phyloP scores from a whole-genome alignment of 768 basidiomycete genomes.

The Boletus sp. region DNA sequence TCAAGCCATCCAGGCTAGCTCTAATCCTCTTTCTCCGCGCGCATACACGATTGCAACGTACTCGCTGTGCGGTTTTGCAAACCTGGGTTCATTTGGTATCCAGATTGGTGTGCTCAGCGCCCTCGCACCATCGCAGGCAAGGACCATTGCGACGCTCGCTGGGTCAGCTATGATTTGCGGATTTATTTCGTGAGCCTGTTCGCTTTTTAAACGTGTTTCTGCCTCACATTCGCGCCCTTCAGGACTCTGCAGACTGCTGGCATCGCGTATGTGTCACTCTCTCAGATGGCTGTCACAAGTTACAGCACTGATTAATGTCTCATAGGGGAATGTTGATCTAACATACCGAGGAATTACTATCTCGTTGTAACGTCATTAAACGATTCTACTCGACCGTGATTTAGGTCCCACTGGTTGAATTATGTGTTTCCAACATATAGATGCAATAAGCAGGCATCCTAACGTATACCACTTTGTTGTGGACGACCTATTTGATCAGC shows the following conservation, averaged over 20 bases:
- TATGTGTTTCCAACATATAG: background rate
- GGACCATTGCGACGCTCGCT: slow-evolving; percentile 68
- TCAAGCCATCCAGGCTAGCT: slow-evolving; percentile 44
- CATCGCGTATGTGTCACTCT: slow-evolving; percentile 47
- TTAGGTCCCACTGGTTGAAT: background rate
- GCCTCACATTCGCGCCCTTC: background rate
- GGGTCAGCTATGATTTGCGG: slow-evolving; percentile 69
- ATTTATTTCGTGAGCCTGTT: slow-evolving; percentile 48
- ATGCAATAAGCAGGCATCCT: background rate
- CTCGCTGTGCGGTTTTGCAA: slow-evolving; percentile 89
- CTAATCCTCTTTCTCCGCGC: slow-evolving; percentile 61
- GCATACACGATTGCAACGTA: slow-evolving; percentile 84
- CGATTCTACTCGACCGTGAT: background rate
- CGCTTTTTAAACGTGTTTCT: background rate
- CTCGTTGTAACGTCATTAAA: background rate
- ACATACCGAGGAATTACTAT: slow-evolving; percentile 18
- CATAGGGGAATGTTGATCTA: slow-evolving; percentile 48
- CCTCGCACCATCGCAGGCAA: slow-evolving; percentile 66
- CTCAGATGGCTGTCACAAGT: background rate
- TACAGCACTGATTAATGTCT: slow-evolving; percentile 16
- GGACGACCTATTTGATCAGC: background rate
- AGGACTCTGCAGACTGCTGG: slow-evolving; percentile 57
- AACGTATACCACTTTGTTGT: background rate
- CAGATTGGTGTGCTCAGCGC: slow-evolving; percentile 76
- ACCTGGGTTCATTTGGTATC: slow-evolving; percentile 82